Evolutionary conservation across 306 rosid genomes (phyloP), one percentile per base, ranked within the genome.

Genomic region (Medicago arabica): DNA sequence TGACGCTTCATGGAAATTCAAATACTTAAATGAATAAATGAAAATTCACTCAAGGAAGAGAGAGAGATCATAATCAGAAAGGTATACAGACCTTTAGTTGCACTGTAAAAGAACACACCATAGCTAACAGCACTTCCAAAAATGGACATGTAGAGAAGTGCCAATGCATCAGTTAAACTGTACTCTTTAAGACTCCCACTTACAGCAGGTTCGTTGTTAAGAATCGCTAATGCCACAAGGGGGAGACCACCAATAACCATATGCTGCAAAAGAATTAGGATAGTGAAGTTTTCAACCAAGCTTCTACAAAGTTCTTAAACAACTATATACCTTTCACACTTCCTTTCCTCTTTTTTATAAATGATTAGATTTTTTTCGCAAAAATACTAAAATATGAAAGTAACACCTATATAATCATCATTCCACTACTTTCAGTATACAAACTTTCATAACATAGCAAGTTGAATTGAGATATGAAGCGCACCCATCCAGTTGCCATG

Each of bases 401-500:
- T 13, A 36, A 64, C 70, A 55, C 54, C 70, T 34, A 43, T 44
- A 76, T 57, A 55, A 21, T 51, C 46, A 38, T 34, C 31, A 18
- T 55, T 67, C 72, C 67, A 76, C 21, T 23, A 25, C 31, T 72
- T 65, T 77, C 68, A 65, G 7, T 38, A 3, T 28, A 28, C 31
- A 28, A 28, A 28, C 31, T 3, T 28, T 28, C 31, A 28, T 28
- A 28, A 28, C 31, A n/a, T n/a, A n/a, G 3, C 31, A 28, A 72
- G 46, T 15, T 68, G 19, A 36, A 46, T 25, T 58, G 75, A 72
- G 74, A 67, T 69, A 67, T 49, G 77, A 57, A 75, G 76, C 91
- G 49, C 82, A 93, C 98, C 98, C 97, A 94, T 82, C 97, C 98
- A 74, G 96, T 94, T 34, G 98, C 98, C 98, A 94, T 94, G 81